Evolutionary conservation across 139 green algal species (phyloP).

Genomic region (Picocystis salinarum): DNA sequence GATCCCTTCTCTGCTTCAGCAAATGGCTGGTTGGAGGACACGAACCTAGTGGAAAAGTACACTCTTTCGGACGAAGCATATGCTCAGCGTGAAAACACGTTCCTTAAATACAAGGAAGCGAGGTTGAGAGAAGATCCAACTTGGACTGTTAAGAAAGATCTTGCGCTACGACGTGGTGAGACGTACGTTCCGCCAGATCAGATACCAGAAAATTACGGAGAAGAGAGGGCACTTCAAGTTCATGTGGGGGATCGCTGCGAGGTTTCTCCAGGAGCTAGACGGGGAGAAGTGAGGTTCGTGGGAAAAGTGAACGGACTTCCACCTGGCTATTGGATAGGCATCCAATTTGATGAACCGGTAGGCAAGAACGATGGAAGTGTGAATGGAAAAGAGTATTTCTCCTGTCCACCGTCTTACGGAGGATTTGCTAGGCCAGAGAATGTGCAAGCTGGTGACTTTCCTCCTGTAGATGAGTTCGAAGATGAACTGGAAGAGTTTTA

Average conservation of each 20-base stretch:
- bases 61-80: conserved; percentile 91
- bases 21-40: conserved; percentile 89
- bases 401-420: conserved; percentile 39
- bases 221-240: conserved; percentile 23
- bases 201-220: conserved; percentile 14
- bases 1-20: conserved; percentile 64
- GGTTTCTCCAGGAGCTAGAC: conserved; percentile 68
- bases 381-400: conserved; percentile 61
- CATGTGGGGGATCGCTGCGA: conserved; percentile 54
- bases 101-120: conserved; percentile 59
- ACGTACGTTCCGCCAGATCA: conserved; percentile 2
- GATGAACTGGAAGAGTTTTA: conserved; percentile 68
- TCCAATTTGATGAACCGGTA: conserved; percentile 88
- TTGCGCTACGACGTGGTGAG: conserved; percentile 8
- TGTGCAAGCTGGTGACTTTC: conserved; percentile 64
- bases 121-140: conserved; percentile 61
- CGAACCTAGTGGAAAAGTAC: conserved; percentile 89
- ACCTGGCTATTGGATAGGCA: conserved; percentile 71
- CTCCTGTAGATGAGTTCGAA: conserved; percentile 51
- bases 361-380: conserved; percentile 85
- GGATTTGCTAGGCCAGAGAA: conserved; percentile 62
- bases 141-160: conserved; percentile 56
- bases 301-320: conserved; percentile 43
- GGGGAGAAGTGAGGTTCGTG: conserved; percentile 65
- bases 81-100: conserved; percentile 67